A percentile compares a stretch with the other conserved stretches of the same genome.
Evolutionary conservation across 2,329 filamentous ascomycete species (phyloP).

Genomic region (Trichoderma harzianum): DNA sequence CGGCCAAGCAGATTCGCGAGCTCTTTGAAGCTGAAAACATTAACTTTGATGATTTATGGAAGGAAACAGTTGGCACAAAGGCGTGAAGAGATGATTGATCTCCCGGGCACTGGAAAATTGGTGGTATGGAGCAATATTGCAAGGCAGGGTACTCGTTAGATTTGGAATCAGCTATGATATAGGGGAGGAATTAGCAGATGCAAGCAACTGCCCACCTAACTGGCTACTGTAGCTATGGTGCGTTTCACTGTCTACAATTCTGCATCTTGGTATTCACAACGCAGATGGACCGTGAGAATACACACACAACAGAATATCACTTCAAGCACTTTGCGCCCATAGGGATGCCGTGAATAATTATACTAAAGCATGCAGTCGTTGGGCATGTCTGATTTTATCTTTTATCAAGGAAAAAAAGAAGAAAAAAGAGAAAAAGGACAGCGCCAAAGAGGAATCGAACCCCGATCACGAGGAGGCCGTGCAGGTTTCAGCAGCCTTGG

Average conservation of each 20-base stretch:
- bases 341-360: too few relatives aligned
- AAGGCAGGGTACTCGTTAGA: background rate
- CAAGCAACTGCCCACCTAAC: background rate
- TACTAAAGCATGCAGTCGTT: background rate
- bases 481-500: background rate
- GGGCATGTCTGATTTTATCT: background rate
- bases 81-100: background rate
- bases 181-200: background rate
- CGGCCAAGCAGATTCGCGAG: conserved; percentile 69
- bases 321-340: background rate
- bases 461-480: background rate
- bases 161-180: background rate
- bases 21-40: conserved; percentile 72
- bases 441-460: background rate
- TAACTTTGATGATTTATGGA: conserved; percentile 80
- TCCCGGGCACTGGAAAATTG: background rate
- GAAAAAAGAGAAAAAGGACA: background rate
- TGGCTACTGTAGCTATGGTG: background rate
- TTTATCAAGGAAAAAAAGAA: background rate
- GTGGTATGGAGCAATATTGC: background rate
- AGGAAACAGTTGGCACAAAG: conserved; percentile 52
- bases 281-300: background rate
- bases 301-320: background rate
- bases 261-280: background rate
- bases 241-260: background rate